These are phyloP conservation scores for Amphicarpaea edgeworthii DNA, from an alignment of 306 rosid genomes.

Conservation along the genomic window DNA sequence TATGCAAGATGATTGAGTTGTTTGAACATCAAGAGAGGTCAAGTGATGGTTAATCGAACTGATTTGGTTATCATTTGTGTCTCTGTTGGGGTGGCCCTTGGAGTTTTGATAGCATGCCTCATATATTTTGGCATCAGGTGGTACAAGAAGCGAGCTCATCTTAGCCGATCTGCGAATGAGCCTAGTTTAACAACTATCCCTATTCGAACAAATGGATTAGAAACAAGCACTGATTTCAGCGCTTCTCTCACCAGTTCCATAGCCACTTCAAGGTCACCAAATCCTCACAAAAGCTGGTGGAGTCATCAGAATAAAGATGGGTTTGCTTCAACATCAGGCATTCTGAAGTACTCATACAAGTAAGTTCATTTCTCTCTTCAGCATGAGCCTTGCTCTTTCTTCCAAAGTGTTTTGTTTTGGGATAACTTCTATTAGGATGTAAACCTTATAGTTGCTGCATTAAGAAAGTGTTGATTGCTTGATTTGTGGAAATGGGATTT, in stretches of 20 bases:
- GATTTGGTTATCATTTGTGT: constrained; percentile 66
- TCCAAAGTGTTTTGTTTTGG: constrained; percentile 16
- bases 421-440: not conserved
- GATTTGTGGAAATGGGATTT: constrained; percentile 8
- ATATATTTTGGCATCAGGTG: constrained; percentile 58
- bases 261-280: constrained; percentile 50
- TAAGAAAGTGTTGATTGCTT: not conserved
- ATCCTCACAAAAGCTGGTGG: constrained; percentile 56
- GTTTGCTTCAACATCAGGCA: constrained; percentile 69
- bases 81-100: constrained; percentile 77
- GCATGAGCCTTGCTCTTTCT: not conserved
- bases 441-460: not conserved
- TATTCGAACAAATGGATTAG: constrained; percentile 69
- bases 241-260: constrained; percentile 61
- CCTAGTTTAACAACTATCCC: constrained; percentile 57
- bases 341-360: constrained; percentile 75
- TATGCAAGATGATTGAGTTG: constrained; percentile 36
- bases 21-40: constrained; percentile 49
- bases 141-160: constrained; percentile 62
- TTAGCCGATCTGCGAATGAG: constrained; percentile 58
- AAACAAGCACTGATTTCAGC: constrained; percentile 67
- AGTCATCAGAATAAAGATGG: constrained; percentile 59
- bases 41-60: constrained; percentile 62
- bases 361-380: constrained; percentile 43
- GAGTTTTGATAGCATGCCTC: constrained; percentile 65